Evolutionary conservation across 805 yeast species (phyloP), one percentile per base, ranked within the genome.

Genomic region (Saccharomycopsis lassenensis): DNA sequence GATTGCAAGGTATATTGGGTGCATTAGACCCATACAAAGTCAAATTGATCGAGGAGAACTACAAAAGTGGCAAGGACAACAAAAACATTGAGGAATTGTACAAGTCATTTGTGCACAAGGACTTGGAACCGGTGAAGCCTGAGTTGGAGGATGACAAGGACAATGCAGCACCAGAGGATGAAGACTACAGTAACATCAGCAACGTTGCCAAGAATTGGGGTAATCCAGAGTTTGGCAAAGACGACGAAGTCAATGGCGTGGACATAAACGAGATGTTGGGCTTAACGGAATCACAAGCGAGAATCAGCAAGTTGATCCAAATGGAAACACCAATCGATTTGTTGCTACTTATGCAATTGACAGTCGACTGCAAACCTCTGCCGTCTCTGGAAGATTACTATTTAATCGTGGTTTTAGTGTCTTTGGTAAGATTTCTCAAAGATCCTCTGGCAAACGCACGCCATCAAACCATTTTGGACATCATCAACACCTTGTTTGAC

Each of bases 11-110:
- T 52, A 86, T 87, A 23, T 61, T 91, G 28, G 99, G 99, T 45
- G 98, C 98, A 0, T 62, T 91, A 32, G 98, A 91, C 57, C 99
- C 99, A 1, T 91, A 89, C 53, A 87, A 84, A 52, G 93, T 86
- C 48, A 74, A 95, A 38, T 95, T 85, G 48, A 83, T 87, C 7
- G 97, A 87, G 52, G 77, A 83, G 20, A 29, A 28, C 14, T 40
- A 40, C 24, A 39, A 35, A 18, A 35, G n/a, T n/a, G n/a, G n/a
- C n/a, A n/a, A n/a, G n/a, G n/a, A n/a, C n/a, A n/a, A n/a, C n/a
- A n/a, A n/a, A n/a, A n/a, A n/a, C n/a, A n/a, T n/a, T n/a, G n/a
- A n/a, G n/a, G n/a, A n/a, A n/a, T n/a, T n/a, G n/a, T n/a, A n/a
- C n/a, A n/a, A n/a, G n/a, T n/a, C n/a, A n/a, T n/a, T n/a, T n/a